Base-by-base conservation (phyloP, 257 asterid species). In the Jacaranda mimosifolia region DNA sequence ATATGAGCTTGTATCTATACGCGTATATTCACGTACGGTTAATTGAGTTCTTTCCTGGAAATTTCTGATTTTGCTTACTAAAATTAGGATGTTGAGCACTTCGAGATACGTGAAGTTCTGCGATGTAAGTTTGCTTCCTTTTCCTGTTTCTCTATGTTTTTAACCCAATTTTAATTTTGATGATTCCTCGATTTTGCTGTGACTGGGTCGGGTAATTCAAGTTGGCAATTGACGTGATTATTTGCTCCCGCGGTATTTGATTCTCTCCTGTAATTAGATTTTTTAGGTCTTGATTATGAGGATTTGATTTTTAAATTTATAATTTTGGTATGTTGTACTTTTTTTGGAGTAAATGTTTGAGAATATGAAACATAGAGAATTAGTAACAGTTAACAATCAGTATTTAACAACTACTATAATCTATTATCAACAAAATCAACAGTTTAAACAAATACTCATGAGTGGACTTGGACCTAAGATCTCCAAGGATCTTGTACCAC, bases 51-150 rank as follows among this genome's bases (percentile, higher is more conserved):
- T 73, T 13, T 51, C 49, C 36, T 40, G 64, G 15, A 13, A 42
- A 38, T 38, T 58, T 82, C 3, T 57, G 40, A 76, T 76, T 77
- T 79, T 69, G 32, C 40, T 14, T 39, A 3, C 71, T 75, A 5
- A 5, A 67, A 68, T 80, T 80, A 96, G 99, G 99, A 96, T 68
- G 95, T 93, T 75, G 98, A 96, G 86, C 96, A 88, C 89, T 90
- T 93, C 70, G 94, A 96, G 93, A 89, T 93, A 71, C 94, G 94
- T 13, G 96, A 93, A 86, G 98, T 90, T 81, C 95, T 96, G 55
- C 93, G 91, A 79, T 93, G 99, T 96, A 79, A 88, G 97, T 91
- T 64, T 14, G 36, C 52, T 81, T 36, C 63, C 51, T 65, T 17
- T 46, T 60, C 39, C 11, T 39, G 7, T 35, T 18, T 14, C 7